Percentiles rank a stretch among this genome's conserved stretches.
These are phyloP conservation scores for Neonectria neomacrospora DNA, from an alignment of 2,329 filamentous ascomycete species.

Conservation along the genomic window DNA sequence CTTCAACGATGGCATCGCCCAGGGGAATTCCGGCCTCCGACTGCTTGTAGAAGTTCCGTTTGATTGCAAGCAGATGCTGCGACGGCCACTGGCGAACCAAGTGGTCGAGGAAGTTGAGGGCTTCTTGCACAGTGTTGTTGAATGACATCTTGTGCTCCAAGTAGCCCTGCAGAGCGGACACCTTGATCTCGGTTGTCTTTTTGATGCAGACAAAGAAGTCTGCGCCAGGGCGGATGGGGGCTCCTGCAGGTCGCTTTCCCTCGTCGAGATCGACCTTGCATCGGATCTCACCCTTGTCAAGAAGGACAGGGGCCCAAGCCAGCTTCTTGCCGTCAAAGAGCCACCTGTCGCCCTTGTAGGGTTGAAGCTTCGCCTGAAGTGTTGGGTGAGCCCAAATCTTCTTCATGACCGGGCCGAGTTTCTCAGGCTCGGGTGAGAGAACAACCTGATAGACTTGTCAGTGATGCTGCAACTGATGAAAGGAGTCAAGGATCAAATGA, in stretches of 20 bases:
- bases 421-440: conserved; percentile 71
- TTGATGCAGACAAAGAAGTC: conserved; percentile 71
- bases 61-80: conserved; percentile 74
- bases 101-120: conserved; percentile 92
- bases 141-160: conserved; percentile 69
- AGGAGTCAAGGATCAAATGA: neutral
- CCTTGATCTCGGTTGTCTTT: conserved; percentile 74
- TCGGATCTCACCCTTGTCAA: conserved; percentile 61
- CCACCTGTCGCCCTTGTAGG: conserved; percentile 61
- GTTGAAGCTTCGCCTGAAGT: conserved; percentile 66
- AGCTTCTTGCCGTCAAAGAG: conserved; percentile 87
- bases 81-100: conserved; percentile 84
- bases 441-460: conserved; percentile 62
- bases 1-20: conserved; percentile 72
- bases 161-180: conserved; percentile 74
- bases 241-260: conserved; percentile 61
- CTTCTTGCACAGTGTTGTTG: conserved; percentile 76
- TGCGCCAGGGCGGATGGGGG: conserved; percentile 53
- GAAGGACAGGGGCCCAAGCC: conserved; percentile 72
- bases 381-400: conserved; percentile 78
- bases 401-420: conserved; percentile 71
- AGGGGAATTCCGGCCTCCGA: conserved; percentile 63
- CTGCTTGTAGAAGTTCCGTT: conserved; percentile 82
- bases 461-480: neutral
- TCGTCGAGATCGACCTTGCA: conserved; percentile 78